Conservation (phyloP, 192 early-diverging fungal species). For the Pilaira anomala region DNA sequence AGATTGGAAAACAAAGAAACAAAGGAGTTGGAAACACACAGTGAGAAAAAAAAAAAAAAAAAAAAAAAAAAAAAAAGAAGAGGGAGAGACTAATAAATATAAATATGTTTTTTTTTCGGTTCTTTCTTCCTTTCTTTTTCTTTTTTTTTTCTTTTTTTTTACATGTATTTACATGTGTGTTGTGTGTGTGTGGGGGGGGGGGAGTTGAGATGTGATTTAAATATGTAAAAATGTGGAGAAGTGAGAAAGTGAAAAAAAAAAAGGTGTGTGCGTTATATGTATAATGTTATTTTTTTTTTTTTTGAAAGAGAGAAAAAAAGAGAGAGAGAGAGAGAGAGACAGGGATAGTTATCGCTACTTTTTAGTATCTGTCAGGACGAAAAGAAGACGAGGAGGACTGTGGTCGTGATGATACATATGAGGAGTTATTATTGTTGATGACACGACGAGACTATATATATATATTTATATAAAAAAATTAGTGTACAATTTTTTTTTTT, state of each 20-base stretch:
- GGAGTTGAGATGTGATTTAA: background rate
- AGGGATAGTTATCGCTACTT: background rate
- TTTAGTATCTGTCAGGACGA: slow-evolving; percentile 15
- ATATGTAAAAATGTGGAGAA: background rate
- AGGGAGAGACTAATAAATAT: background rate
- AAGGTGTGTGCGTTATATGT: background rate
- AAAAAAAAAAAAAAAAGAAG: background rate
- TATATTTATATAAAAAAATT: background rate
- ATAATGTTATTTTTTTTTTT: background rate
- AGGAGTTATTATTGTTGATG: background rate
- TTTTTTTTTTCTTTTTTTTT: background rate
- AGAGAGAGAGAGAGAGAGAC: background rate
- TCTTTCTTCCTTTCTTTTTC: background rate
- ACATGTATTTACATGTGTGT: background rate
- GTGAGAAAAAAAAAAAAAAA: no score
- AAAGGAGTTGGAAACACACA: no score
- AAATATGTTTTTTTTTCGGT: background rate
- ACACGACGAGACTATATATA: slow-evolving; percentile 13
- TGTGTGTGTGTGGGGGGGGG: background rate
- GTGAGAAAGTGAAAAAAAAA: no score
- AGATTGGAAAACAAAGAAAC: no score
- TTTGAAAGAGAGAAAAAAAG: background rate
- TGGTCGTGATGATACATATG: slow-evolving; percentile 13
- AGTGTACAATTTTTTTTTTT: background rate
- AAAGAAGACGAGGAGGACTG: slow-evolving; percentile 5